phyloP scores from a whole-genome alignment of 352 stramenopile species.

The Globisporangium polare region DNA sequence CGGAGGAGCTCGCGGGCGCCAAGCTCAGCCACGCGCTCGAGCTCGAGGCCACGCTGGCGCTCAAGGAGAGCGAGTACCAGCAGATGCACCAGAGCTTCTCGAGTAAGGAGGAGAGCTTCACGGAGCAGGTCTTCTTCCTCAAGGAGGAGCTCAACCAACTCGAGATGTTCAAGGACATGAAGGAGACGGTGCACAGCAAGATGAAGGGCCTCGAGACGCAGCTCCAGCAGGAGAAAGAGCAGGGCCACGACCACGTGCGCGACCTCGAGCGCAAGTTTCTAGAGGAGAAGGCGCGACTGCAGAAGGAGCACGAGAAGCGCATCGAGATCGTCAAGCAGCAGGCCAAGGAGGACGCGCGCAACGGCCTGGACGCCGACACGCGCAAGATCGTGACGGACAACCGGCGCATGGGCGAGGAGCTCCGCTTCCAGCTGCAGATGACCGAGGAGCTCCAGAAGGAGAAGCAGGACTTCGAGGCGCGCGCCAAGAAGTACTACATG shows the following conservation, averaged over 20 bases:
- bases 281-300: constrained; percentile 75
- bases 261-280: constrained; percentile 87
- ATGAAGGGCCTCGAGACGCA: constrained; percentile 61
- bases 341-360: constrained; percentile 87
- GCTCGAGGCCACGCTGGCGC: constrained; percentile 41
- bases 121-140: constrained; percentile 54
- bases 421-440: constrained; percentile 90
- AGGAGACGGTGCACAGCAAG: constrained; percentile 50
- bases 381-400: constrained; percentile 92
- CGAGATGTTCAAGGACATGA: constrained; percentile 66
- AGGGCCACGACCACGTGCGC: constrained; percentile 48
- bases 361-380: constrained; percentile 87
- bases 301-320: constrained; percentile 84
- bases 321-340: constrained; percentile 86
- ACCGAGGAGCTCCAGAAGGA: constrained; percentile 87
- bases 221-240: constrained; percentile 49
- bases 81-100: constrained; percentile 40
- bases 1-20: constrained; percentile 69
- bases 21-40: constrained; percentile 63
- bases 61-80: constrained; percentile 43
- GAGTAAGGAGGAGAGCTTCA: constrained; percentile 47
- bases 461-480: constrained; percentile 61
- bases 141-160: constrained; percentile 67
- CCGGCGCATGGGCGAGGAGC: constrained; percentile 89
- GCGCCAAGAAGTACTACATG: constrained; percentile 50